Evolutionary conservation across 352 stramenopile species (phyloP).

Genomic region (Phytopythium oedochilum): DNA sequence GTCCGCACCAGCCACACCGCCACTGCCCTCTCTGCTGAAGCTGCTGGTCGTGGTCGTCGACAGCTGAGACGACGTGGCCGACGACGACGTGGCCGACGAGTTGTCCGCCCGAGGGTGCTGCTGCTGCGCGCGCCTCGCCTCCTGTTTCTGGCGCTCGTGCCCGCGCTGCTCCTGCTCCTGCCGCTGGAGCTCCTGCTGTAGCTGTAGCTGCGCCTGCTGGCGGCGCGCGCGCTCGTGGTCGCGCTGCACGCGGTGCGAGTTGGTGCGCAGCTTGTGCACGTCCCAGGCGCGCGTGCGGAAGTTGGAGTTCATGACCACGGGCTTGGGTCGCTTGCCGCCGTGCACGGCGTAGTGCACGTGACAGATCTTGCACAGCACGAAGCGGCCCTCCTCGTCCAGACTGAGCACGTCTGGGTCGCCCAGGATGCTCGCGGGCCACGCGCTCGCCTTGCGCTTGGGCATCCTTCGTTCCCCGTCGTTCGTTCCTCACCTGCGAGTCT

Average conservation of each 20-base stretch:
- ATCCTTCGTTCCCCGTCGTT: constrained; percentile 16
- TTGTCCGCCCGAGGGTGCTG: not conserved
- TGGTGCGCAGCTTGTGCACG: constrained; percentile 79
- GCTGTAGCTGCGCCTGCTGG: constrained; percentile 18
- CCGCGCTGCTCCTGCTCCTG: not conserved
- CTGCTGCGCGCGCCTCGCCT: constrained; percentile 7
- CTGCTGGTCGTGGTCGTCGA: constrained; percentile 7
- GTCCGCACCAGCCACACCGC: not conserved
- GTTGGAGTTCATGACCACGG: constrained; percentile 80
- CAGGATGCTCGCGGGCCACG: constrained; percentile 68
- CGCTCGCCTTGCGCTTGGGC: constrained; percentile 77
- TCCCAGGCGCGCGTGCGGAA: constrained; percentile 78
- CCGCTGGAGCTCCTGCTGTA: constrained; percentile 6
- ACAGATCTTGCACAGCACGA: constrained; percentile 80
- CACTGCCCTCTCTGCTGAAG: constrained; percentile 12
- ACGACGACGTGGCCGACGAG: not conserved
- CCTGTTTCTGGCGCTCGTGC: not conserved
- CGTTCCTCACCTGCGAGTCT: no score
- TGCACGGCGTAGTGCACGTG: constrained; percentile 79
- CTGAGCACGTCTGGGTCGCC: constrained; percentile 68
- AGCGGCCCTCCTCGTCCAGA: constrained; percentile 71
- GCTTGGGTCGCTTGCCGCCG: constrained; percentile 76
- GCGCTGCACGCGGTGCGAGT: constrained; percentile 70
- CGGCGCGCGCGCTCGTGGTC: constrained; percentile 34
- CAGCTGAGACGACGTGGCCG: constrained; percentile 8